These are phyloP conservation scores for Heliosperma pusillum DNA, from an alignment of 148 eudicot species.

Conservation along the genomic window DNA sequence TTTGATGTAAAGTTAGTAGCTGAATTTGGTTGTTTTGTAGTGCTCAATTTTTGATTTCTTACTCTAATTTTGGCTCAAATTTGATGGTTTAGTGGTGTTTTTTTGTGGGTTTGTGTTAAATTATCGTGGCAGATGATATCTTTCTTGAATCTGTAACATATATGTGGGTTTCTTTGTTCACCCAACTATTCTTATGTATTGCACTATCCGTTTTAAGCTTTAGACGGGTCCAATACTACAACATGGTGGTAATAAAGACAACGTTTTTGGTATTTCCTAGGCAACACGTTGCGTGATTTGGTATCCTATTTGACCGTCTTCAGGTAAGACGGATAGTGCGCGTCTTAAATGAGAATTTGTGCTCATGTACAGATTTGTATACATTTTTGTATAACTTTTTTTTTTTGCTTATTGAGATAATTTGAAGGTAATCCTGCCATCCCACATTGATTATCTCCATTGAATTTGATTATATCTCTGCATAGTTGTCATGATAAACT, in stretches of 20 bases:
- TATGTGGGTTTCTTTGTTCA: conserved; percentile 6
- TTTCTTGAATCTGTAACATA: background rate
- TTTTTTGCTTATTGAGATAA: background rate
- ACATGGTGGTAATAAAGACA: too few relatives aligned
- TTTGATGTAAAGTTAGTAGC: background rate
- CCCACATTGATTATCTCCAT: background rate
- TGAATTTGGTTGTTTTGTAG: background rate
- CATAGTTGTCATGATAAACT: background rate
- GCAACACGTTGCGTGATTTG: too few relatives aligned
- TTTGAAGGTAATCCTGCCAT: background rate
- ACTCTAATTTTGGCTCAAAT: background rate
- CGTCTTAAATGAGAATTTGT: too few relatives aligned
- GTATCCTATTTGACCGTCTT: too few relatives aligned
- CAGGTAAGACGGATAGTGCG: too few relatives aligned
- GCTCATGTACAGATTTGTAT: background rate
- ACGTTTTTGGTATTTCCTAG: too few relatives aligned
- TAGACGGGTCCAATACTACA: too few relatives aligned
- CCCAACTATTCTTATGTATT: background rate
- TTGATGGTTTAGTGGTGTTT: background rate
- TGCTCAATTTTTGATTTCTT: background rate
- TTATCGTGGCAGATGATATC: background rate
- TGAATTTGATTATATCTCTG: background rate
- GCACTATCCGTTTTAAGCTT: too few relatives aligned
- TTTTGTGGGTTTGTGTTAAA: conserved; percentile 12
- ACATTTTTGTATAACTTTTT: background rate